A percentile compares a stretch with the other conserved stretches of the same genome.
These are phyloP conservation scores for Aphanomyces stellatus DNA, from an alignment of 352 stramenopile genomes.

Conservation along the genomic window DNA sequence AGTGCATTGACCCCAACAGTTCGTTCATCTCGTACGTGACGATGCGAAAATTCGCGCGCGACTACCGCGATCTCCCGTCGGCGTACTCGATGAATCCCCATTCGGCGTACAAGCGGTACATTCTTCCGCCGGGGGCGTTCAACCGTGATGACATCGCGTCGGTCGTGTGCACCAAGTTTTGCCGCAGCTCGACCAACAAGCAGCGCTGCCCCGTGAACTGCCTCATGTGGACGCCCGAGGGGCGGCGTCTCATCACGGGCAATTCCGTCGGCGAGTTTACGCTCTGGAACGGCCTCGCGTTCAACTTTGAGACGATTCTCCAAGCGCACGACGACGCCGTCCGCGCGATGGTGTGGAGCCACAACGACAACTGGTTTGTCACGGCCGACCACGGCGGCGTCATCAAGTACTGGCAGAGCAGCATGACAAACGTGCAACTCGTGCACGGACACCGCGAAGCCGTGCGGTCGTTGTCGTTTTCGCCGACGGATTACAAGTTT, in stretches of 20 bases:
- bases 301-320: constrained; percentile 97
- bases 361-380: constrained; percentile 87
- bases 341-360: constrained; percentile 85
- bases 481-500: constrained; percentile 97
- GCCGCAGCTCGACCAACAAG: constrained; percentile 85
- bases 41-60: constrained; percentile 58
- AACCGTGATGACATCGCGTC: constrained; percentile 58
- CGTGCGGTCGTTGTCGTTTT: constrained; percentile 94
- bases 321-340: constrained; percentile 84
- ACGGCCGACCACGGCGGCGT: constrained; percentile 84
- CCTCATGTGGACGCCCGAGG: constrained; percentile 94
- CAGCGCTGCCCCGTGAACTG: constrained; percentile 88
- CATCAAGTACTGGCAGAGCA: constrained; percentile 90
- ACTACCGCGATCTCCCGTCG: constrained; percentile 40
- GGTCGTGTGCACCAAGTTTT: constrained; percentile 83
- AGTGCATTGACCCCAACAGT: constrained; percentile 78
- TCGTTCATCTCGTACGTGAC: constrained; percentile 79
- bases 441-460: constrained; percentile 81
- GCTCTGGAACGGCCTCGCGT: constrained; percentile 96
- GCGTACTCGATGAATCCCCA: constrained; percentile 33
- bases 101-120: constrained; percentile 79
- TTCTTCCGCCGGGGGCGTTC: constrained; percentile 63
- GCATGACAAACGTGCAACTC: constrained; percentile 82
- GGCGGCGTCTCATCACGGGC: constrained; percentile 91
- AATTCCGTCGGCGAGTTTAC: constrained; percentile 97